Base-by-base conservation (phyloP, 2,329 filamentous ascomycete species). In the Aciculosporium take region DNA sequence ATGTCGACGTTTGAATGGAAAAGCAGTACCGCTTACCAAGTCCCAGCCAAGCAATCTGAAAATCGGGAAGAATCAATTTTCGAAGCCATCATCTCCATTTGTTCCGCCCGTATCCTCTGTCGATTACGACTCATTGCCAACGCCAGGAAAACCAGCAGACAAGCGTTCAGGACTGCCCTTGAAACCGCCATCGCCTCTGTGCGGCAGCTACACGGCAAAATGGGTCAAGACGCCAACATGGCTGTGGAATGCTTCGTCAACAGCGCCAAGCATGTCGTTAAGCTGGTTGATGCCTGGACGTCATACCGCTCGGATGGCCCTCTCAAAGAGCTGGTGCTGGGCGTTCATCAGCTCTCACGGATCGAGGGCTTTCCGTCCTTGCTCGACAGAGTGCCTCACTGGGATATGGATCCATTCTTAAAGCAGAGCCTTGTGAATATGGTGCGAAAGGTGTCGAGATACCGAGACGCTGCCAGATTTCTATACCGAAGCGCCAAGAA, bases 361-460 rank as follows among this genome's bases (percentile, higher is more conserved):
- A 39, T 46, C 0, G 44, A 42, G 23, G 40, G 45, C 7, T 53
- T 61, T 30, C 47, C 51, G 5, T 40, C 52, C 13, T 24, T 21
- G 4, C 30, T 45, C 6, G 21, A 21, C 6, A 18, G 10, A 7
- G 20, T 36, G 15, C 34, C 20, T 12, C 5, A 36, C 15, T 13
- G 23, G 17, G 23, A 36, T 7, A 52, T 59, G 45, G 27, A 39
- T 7, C 42, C 46, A 0, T 36, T 10, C 6, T 29, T 32, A 10
- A 48, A 40, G 33, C 18, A 18, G 8, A 55, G 49, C 33, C 41
- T 62, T 0, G 18, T 55, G 5, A 59, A 60, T 13, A 59, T 55
- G 18, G 48, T 66, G 1, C 37, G 15, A 1, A 65, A 64, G 42
- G 53, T 66, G 2, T 53, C 60, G 13, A 52, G 58, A 38, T 68